Percentiles rank a stretch among this genome's conserved stretches.
These are phyloP conservation scores for Calonectria hawksworthii DNA, from an alignment of 2,329 filamentous ascomycete genomes.

Conservation along the genomic window DNA sequence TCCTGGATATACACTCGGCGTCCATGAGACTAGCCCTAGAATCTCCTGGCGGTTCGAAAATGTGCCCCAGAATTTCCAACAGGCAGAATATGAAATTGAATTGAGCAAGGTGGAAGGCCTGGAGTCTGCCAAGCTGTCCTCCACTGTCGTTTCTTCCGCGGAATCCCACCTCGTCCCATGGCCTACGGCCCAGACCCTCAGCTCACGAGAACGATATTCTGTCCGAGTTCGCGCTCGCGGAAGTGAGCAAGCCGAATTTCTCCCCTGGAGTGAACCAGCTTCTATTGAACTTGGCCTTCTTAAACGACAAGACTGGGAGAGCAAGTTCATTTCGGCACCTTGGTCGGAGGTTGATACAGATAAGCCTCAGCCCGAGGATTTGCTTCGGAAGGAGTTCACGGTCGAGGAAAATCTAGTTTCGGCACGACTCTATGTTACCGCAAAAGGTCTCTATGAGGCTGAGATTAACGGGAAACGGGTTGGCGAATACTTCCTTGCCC, in stretches of 20 bases:
- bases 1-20: conserved; percentile 24
- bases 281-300: conserved; percentile 51
- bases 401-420: conserved; percentile 5
- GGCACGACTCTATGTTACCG: conserved; percentile 60
- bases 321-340: conserved; percentile 43
- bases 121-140: neutral
- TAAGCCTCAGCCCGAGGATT: conserved; percentile 40
- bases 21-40: conserved; percentile 24
- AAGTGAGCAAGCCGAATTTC: neutral
- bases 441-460: conserved; percentile 59
- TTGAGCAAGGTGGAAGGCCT: conserved; percentile 1
- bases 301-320: conserved; percentile 46
- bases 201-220: conserved; percentile 27
- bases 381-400: conserved; percentile 29
- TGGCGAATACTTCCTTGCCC: conserved; percentile 58
- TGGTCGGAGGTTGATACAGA: conserved; percentile 33
- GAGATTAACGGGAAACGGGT: conserved; percentile 59
- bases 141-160: conserved; percentile 6
- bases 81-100: conserved; percentile 34
- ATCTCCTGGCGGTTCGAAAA: conserved; percentile 35
- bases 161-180: conserved; percentile 29
- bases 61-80: conserved; percentile 21
- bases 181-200: conserved; percentile 22
- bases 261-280: conserved; percentile 31
- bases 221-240: conserved; percentile 28